phyloP scores from a whole-genome alignment of 2,329 filamentous ascomycete species.

The Fusarium veterinarium region DNA sequence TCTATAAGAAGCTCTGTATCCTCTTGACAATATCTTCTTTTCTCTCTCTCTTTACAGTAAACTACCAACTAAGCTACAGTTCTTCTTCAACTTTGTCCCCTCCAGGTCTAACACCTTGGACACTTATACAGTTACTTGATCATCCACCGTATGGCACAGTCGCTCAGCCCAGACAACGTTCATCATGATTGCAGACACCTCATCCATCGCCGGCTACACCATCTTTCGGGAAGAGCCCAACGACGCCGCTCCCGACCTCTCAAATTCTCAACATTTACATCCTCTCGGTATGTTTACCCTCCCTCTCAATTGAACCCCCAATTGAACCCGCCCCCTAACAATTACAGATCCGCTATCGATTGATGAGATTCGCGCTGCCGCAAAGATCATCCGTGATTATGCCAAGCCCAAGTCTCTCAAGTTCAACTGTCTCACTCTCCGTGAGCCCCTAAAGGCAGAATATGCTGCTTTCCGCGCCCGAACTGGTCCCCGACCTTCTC shows the following conservation, averaged over 20 bases:
- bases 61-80: background rate
- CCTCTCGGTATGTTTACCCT: slow-evolving; percentile 49
- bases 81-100: background rate
- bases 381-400: slow-evolving; percentile 59
- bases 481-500: slow-evolving; percentile 59
- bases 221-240: slow-evolving; percentile 57
- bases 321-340: slow-evolving; percentile 7
- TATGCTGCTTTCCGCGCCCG: slow-evolving; percentile 70
- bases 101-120: background rate
- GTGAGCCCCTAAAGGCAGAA: slow-evolving; percentile 72
- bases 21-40: slow-evolving; percentile 3
- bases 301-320: background rate
- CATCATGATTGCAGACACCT: slow-evolving; percentile 57
- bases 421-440: slow-evolving; percentile 73
- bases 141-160: slow-evolving; percentile 45
- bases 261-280: slow-evolving; percentile 49
- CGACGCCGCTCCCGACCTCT: slow-evolving; percentile 51
- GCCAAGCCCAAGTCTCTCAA: slow-evolving; percentile 50
- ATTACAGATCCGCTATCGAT: slow-evolving; percentile 62
- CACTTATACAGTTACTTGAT: background rate
- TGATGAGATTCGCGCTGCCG: slow-evolving; percentile 64
- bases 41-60: background rate
- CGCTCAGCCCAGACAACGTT: slow-evolving; percentile 48
- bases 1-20: slow-evolving; percentile 44
- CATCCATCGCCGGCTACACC: slow-evolving; percentile 58